Conservation (phyloP, 345 rosid genomes). For the Euclidium syriacum region DNA sequence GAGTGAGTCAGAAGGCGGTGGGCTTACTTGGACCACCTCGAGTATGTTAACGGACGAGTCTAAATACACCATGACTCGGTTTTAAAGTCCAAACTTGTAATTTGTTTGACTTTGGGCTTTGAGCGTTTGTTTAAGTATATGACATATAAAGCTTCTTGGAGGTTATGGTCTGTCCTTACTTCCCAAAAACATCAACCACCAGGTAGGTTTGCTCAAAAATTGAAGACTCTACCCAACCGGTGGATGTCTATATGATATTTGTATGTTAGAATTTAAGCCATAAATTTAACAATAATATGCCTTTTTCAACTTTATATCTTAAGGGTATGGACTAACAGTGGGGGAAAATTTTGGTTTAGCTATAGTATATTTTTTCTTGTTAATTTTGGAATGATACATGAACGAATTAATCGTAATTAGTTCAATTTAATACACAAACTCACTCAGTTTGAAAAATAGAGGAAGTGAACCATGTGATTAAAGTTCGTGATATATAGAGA, state of each 20-base stretch:
- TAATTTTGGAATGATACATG: too few relatives aligned
- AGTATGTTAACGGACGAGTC: slow-evolving; percentile 3
- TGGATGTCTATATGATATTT: neutral
- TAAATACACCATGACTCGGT: slow-evolving; percentile 7
- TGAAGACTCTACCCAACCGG: slow-evolving; percentile 15
- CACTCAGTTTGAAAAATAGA: too few relatives aligned
- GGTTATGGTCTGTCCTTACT: neutral
- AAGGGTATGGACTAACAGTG: too few relatives aligned
- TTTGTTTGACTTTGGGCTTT: neutral
- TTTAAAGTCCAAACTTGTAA: neutral
- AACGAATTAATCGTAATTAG: too few relatives aligned
- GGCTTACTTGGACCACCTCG: slow-evolving; percentile 25
- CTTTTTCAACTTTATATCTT: too few relatives aligned
- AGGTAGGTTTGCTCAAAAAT: neutral
- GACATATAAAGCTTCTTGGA: neutral
- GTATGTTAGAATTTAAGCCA: too few relatives aligned
- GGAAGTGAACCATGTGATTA: too few relatives aligned
- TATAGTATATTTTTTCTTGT: too few relatives aligned
- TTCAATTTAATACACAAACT: too few relatives aligned
- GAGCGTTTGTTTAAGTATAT: neutral
- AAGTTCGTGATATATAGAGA: too few relatives aligned
- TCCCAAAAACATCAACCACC: slow-evolving; percentile 4
- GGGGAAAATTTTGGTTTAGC: too few relatives aligned
- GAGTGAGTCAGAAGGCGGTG: slow-evolving; percentile 21
- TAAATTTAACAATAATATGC: too few relatives aligned